Evolutionary conservation across 2,329 filamentous ascomycete species (phyloP), one percentile per base, ranked within the genome.

Genomic region (Cladobotryum protrusum): DNA sequence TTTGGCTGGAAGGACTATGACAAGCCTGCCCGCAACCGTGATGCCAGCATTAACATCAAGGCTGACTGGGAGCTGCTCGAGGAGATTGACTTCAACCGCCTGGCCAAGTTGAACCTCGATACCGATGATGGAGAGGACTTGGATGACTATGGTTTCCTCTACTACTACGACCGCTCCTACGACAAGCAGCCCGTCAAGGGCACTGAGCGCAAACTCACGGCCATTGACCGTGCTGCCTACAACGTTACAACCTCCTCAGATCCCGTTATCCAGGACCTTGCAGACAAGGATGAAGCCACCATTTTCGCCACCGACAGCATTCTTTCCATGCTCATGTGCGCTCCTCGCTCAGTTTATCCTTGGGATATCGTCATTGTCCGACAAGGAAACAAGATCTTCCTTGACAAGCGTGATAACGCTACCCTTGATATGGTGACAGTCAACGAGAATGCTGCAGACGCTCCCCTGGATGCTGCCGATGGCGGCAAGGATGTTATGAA

Each of bases 1-100:
- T 96, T 96, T 64, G 93, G 93, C 67, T 97, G 93, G 92, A 95
- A 93, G 74, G 93, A 99, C 69, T 96, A 90, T 68, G 93, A 99
- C 76, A 97, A 97, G 83, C 93, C 93, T 54, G 83, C 92, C 69
- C 86, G 93, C 64, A 96, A 95, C 73, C 88, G 93, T 54, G 93
- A 99, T 74, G 87, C 92, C 11, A 96, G 90, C 34, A 89, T 99
- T 66, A 92, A 92, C 74, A 90, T 97, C 72, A 95, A 95, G 73
- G 82, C 91, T 18, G 91, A 96, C 68, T 99, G 93, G 93, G 81
- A 83, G 65, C 81, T 99, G 74, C 77, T 96, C 63, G 93, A 99
- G 75, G 93, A 99, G 79, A 96, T 99, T 68, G 93, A 99, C 72
- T 99, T 95, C 75, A 92, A 89, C 75, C 87, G 93, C 59, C 81